Percentiles rank a stretch among this genome's conserved stretches.
phyloP scores from a whole-genome alignment of 2,329 filamentous ascomycete species.

The Colletotrichum viniferum region DNA sequence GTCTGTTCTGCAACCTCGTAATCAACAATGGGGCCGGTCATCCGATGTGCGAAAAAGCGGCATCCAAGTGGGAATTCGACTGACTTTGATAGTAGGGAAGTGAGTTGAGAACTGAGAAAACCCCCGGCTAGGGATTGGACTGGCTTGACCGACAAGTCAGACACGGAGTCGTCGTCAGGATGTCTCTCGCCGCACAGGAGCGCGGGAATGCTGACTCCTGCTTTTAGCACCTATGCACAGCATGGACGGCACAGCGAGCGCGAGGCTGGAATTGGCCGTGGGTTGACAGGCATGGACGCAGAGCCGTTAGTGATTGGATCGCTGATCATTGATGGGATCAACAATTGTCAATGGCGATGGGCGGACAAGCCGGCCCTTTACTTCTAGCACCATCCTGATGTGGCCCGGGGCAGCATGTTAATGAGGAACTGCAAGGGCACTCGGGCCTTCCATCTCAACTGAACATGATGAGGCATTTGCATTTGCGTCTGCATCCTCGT shows the following conservation, averaged over 20 bases:
- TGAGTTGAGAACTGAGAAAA: not conserved
- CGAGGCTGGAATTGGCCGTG: not conserved
- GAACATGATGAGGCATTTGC: not conserved
- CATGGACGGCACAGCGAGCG: not conserved
- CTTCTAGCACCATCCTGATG: not conserved
- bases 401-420: conserved; percentile 2
- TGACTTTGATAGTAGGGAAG: not conserved
- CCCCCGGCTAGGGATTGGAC: not conserved
- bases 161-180: conserved; percentile 8
- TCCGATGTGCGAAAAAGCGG: conserved; percentile 3
- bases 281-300: not conserved
- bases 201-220: conserved; percentile 5
- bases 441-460: not conserved
- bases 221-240: not conserved
- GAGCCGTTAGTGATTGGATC: not conserved
- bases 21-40: conserved; percentile 17
- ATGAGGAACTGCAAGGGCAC: not conserved
- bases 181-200: not conserved
- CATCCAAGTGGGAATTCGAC: conserved; percentile 5
- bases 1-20: conserved; percentile 19
- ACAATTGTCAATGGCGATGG: not conserved
- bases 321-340: not conserved
- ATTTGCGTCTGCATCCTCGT: not conserved
- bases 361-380: not conserved
- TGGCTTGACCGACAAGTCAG: not conserved